Evolutionary conservation across 805 yeast genomes (phyloP).

Genomic region (Phaffomyces thermotolerans): DNA sequence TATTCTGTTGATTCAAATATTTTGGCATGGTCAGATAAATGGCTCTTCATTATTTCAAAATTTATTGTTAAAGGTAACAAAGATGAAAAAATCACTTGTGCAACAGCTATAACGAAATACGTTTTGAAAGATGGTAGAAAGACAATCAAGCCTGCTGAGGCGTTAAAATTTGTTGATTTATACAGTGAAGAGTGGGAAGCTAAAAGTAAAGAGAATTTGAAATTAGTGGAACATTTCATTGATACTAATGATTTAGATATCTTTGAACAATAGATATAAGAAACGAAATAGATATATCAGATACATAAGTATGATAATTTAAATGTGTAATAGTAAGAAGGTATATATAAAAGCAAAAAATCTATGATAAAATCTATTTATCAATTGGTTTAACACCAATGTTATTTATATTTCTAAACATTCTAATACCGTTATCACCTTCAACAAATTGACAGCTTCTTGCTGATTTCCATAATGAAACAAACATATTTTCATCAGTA

Average conservation of each 20-base stretch:
- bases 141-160: conserved; percentile 63
- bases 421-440: conserved; percentile 60
- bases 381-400: conserved; percentile 34
- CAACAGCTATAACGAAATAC: conserved; percentile 66
- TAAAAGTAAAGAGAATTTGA: conserved; percentile 33
- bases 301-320: too few species aligned
- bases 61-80: conserved; percentile 35
- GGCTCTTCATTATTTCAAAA: conserved; percentile 67
- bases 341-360: too few species aligned
- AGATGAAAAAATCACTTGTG: conserved; percentile 32
- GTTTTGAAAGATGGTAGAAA: conserved; percentile 74
- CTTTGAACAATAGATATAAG: conserved; percentile 9
- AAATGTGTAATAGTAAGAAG: background rate
- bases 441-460: conserved; percentile 69
- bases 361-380: conserved; percentile 1
- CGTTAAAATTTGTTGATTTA: conserved; percentile 48
- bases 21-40: conserved; percentile 80
- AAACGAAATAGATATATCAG: too few species aligned
- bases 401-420: conserved; percentile 70
- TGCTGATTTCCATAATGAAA: conserved; percentile 52
- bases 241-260: conserved; percentile 31
- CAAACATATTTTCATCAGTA: conserved; percentile 68
- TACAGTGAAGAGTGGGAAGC: conserved; percentile 43
- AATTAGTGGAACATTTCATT: conserved; percentile 31
- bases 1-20: conserved; percentile 53